phyloP scores from a whole-genome alignment of 2,329 filamentous ascomycete species.

The Exophiala sp. region DNA sequence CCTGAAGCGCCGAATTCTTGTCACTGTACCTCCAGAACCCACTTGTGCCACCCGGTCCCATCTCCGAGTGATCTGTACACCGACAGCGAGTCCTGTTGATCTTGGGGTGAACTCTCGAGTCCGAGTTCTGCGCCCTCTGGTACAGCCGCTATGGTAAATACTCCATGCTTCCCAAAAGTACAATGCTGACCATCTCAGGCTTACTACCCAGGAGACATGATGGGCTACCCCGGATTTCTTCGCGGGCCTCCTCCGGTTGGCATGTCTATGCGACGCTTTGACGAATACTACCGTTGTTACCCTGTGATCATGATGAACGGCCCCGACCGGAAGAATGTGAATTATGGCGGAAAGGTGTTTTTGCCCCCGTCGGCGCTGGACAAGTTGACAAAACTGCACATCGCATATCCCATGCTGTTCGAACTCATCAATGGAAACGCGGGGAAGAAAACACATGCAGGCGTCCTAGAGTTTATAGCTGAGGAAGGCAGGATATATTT shows the following conservation, averaged over 20 bases:
- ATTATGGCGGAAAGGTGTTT: conserved; percentile 96
- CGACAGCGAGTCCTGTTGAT: background rate
- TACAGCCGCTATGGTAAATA: conserved; percentile 13
- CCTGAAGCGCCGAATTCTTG: no score
- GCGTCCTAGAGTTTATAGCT: conserved; percentile 94
- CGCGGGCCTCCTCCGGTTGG: conserved; percentile 38
- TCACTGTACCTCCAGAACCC: background rate
- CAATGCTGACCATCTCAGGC: conserved; percentile 32
- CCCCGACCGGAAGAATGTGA: conserved; percentile 78
- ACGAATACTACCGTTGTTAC: conserved; percentile 98
- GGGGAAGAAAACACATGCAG: conserved; percentile 77
- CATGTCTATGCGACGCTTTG: conserved; percentile 67
- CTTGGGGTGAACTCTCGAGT: background rate
- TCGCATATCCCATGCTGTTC: conserved; percentile 95
- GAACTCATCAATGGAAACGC: conserved; percentile 86
- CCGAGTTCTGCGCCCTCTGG: background rate
- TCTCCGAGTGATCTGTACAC: no score
- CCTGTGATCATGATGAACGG: conserved; percentile 91
- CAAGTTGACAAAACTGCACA: conserved; percentile 91
- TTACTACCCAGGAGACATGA: conserved; percentile 34
- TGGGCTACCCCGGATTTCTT: conserved; percentile 49
- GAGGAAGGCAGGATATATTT: conserved; percentile 96
- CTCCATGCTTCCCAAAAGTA: background rate
- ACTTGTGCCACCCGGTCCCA: background rate
- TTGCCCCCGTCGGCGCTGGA: conserved; percentile 93